These are phyloP conservation scores for Dryas integrifolia DNA, from an alignment of 331 rosid genomes.

Conservation along the genomic window DNA sequence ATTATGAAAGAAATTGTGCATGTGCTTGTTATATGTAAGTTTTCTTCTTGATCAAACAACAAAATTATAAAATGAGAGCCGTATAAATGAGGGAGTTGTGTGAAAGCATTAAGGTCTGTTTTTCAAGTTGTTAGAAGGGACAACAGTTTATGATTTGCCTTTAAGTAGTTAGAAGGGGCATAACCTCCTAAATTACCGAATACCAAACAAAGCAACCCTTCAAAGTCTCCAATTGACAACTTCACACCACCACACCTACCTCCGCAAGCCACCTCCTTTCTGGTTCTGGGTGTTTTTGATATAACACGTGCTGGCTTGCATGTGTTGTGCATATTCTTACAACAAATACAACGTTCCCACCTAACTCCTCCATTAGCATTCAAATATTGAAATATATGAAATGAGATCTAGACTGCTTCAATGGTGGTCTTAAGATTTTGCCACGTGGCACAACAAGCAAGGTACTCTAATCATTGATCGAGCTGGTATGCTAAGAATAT, in stretches of 20 bases:
- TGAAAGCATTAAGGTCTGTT: background rate
- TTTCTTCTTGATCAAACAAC: no score
- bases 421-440: background rate
- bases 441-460: background rate
- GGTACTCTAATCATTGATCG: background rate
- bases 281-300: conserved; percentile 7
- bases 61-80: background rate
- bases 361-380: background rate
- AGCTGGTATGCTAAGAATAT: background rate
- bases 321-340: background rate
- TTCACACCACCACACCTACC: conserved; percentile 34
- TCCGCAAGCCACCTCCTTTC: background rate
- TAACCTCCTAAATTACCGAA: background rate
- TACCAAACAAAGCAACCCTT: conserved; percentile 36
- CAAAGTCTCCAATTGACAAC: conserved; percentile 23
- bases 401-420: background rate
- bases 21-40: no score
- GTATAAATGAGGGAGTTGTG: background rate
- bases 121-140: background rate
- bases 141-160: background rate
- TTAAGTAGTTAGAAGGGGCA: conserved; percentile 19
- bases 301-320: conserved; percentile 32
- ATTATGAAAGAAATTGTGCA: no score
- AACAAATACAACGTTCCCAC: background rate
- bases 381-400: background rate